A percentile compares a stretch with the other conserved stretches of the same genome.
Evolutionary conservation across 352 stramenopile genomes (phyloP).

Genomic region (Phytophthora multivora): DNA sequence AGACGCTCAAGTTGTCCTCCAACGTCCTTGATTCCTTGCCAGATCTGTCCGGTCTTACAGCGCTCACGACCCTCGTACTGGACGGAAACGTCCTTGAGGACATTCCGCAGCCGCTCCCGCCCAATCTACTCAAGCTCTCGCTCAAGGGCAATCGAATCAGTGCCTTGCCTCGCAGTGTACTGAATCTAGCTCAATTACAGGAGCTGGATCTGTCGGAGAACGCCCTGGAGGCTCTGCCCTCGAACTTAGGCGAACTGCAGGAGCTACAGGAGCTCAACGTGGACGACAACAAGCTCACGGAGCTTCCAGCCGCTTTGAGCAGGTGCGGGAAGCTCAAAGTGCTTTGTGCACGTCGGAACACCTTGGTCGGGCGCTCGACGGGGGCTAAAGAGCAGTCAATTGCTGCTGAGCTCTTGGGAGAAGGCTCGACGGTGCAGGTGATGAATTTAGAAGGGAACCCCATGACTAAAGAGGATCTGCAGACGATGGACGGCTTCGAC

Average conservation of each 20-base stretch:
- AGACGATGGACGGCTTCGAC: conserved; percentile 80
- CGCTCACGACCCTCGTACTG: conserved; percentile 75
- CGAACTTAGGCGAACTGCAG: conserved; percentile 45
- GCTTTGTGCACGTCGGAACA: conserved; percentile 69
- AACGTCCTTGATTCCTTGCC: conserved; percentile 67
- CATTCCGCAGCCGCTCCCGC: conserved; percentile 59
- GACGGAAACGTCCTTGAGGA: conserved; percentile 72
- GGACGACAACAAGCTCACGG: conserved; percentile 59
- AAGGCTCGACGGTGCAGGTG: conserved; percentile 68
- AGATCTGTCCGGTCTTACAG: conserved; percentile 65
- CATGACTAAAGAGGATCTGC: conserved; percentile 78
- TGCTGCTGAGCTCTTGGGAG: conserved; percentile 53
- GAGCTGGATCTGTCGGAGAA: conserved; percentile 81
- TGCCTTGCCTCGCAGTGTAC: conserved; percentile 49
- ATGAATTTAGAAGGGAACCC: conserved; percentile 85
- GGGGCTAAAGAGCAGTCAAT: conserved; percentile 47
- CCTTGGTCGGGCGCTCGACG: conserved; percentile 32
- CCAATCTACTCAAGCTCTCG: conserved; percentile 79
- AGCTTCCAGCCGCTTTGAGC: conserved; percentile 53
- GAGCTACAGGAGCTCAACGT: conserved; percentile 74
- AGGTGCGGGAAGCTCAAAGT: conserved; percentile 73
- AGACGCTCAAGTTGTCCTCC: conserved; percentile 74
- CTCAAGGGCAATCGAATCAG: conserved; percentile 65
- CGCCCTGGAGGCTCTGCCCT: conserved; percentile 44
- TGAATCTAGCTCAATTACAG: conserved; percentile 55